Evolutionary conservation across 148 eudicot species (phyloP).

Genomic region (Cornus florida): DNA sequence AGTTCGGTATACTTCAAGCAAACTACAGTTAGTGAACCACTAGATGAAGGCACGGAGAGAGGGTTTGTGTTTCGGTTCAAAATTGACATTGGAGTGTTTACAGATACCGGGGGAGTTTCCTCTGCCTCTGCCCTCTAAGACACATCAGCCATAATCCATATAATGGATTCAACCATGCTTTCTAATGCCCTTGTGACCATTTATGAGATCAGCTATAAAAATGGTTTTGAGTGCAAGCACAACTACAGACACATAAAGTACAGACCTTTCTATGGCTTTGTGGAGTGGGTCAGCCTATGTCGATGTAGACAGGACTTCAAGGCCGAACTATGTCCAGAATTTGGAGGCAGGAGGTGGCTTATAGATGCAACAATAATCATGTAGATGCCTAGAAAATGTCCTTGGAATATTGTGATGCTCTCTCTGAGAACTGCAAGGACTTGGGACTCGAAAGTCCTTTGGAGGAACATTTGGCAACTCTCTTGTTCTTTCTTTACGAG

Average conservation of each 20-base stretch:
- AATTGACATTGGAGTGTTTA: too few species aligned
- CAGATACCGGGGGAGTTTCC: too few species aligned
- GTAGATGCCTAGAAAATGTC: slow-evolving; percentile 51
- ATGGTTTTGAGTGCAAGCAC: slow-evolving; percentile 77
- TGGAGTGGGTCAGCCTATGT: slow-evolving; percentile 83
- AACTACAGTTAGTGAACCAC: too few species aligned
- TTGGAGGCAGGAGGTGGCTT: slow-evolving; percentile 48
- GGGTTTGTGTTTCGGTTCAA: too few species aligned
- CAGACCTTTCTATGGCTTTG: slow-evolving; percentile 63
- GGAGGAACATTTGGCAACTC: slow-evolving; percentile 56
- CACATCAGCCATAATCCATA: slow-evolving; percentile 68
- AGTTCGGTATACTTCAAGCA: too few species aligned
- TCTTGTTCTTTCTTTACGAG: slow-evolving; percentile 46
- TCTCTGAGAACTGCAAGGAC: slow-evolving; percentile 80
- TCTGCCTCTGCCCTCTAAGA: background rate
- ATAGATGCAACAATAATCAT: background rate
- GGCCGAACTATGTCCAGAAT: slow-evolving; percentile 68
- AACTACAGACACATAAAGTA: slow-evolving; percentile 66
- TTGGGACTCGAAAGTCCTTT: slow-evolving; percentile 57
- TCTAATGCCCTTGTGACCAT: slow-evolving; percentile 63
- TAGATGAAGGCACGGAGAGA: too few species aligned
- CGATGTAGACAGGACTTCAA: slow-evolving; percentile 47
- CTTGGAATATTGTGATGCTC: slow-evolving; percentile 77
- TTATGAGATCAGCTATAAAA: slow-evolving; percentile 57
- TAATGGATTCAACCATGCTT: slow-evolving; percentile 74